Percentiles rank a stretch among this genome's conserved stretches.
These are phyloP conservation scores for Leptomonas pyrrhocoris DNA, from an alignment of 208 protist genomes.

Conservation along the genomic window DNA sequence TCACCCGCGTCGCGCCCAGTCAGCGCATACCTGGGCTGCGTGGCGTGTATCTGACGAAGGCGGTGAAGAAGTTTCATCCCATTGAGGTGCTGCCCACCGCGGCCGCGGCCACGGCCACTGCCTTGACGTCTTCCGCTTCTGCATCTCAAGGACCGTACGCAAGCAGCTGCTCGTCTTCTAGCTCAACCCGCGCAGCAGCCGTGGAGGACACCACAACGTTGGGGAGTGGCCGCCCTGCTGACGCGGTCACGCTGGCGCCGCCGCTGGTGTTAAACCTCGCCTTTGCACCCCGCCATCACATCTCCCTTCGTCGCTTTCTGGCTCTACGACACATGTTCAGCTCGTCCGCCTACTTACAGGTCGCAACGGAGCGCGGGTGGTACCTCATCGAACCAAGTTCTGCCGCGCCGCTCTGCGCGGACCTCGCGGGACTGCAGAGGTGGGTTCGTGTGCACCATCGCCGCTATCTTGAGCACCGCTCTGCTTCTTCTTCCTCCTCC, in stretches of 20 bases:
- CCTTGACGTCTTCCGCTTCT: neutral
- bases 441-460: constrained; percentile 62
- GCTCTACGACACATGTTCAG: constrained; percentile 75
- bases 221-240: neutral
- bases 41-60: constrained; percentile 61
- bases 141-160: too few species aligned
- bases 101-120: neutral
- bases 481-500: neutral
- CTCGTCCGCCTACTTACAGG: constrained; percentile 50
- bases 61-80: constrained; percentile 77
- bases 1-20: constrained; percentile 65
- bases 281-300: constrained; percentile 38
- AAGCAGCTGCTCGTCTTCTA: too few species aligned
- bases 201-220: too few species aligned
- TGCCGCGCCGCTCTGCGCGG: constrained; percentile 41
- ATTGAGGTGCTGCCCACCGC: constrained; percentile 56
- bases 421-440: constrained; percentile 40
- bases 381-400: constrained; percentile 65
- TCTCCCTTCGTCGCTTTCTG: constrained; percentile 76
- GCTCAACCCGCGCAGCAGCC: too few species aligned
- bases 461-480: constrained; percentile 29
- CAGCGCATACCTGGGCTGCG: constrained; percentile 43
- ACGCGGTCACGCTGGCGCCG: constrained; percentile 22
- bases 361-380: constrained; percentile 61
- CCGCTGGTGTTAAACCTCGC: constrained; percentile 69